phyloP scores from a whole-genome alignment of 2,329 filamentous ascomycete species.

The Pseudogymnoascus sp. region DNA sequence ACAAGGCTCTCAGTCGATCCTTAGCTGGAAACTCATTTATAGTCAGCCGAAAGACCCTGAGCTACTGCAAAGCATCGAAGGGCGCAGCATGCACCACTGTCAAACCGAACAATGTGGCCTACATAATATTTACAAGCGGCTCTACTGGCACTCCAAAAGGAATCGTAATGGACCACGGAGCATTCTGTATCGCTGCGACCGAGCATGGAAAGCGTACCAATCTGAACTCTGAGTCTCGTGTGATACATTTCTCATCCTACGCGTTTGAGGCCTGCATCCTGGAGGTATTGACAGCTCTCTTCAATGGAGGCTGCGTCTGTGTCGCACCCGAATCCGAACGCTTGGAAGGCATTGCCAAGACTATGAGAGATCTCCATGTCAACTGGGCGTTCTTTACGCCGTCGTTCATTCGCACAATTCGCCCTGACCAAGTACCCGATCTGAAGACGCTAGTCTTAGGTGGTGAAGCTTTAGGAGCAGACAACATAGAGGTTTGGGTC shows the following conservation, averaged over 20 bases:
- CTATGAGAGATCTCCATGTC: conserved; percentile 55
- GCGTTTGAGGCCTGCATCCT: conserved; percentile 5
- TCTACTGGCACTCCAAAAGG: conserved; percentile 45
- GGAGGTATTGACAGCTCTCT: conserved; percentile 10
- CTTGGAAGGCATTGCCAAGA: conserved; percentile 61
- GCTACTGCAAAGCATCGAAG: no score
- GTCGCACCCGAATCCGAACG: conserved; percentile 59
- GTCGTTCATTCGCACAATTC: conserved; percentile 70
- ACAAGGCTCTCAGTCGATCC: background rate
- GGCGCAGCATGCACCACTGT: background rate
- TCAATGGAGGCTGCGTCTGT: conserved; percentile 40
- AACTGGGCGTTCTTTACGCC: conserved; percentile 21
- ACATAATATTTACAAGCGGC: conserved; percentile 35
- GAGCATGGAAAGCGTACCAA: conserved; percentile 25
- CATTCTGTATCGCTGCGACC: conserved; percentile 15
- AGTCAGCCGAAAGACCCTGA: background rate
- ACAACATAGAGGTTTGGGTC: conserved; percentile 35
- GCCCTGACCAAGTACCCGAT: conserved; percentile 69
- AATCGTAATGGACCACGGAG: conserved; percentile 31
- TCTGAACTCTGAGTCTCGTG: conserved; percentile 32
- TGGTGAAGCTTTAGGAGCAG: conserved; percentile 73
- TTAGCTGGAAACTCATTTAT: background rate
- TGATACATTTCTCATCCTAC: conserved; percentile 27
- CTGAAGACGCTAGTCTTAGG: conserved; percentile 71
- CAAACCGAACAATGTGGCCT: conserved; percentile 1